Base-by-base conservation (phyloP, 1,139 yeast species). In the Lodderomyces pseudojiufengensis region DNA sequence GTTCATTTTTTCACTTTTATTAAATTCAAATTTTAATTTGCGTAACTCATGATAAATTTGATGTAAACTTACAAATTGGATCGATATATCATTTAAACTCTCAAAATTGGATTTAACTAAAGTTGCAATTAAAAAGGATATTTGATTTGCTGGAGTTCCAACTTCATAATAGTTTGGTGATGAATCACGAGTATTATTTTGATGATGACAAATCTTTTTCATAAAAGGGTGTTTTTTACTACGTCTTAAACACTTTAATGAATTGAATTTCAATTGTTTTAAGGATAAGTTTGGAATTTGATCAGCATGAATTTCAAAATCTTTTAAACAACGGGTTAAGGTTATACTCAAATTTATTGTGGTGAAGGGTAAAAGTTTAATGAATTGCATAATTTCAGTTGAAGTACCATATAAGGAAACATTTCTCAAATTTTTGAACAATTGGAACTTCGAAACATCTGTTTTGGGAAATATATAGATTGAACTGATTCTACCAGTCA, bases 11-110 rank as follows among this genome's bases (percentile, higher is more conserved):
- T 35, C 27, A 18, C 41, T 26, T 6, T 22, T 24, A 15, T 35
- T 25, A 18, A 18, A 5, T 18, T 18, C 20, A 18, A 18, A 18
- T 18, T 18, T 18, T 5, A 18, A 32, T n/a, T 13, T n/a, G n/a
- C n/a, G n/a, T n/a, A n/a, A n/a, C n/a, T n/a, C n/a, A n/a, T n/a
- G n/a, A 11, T 27, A 32, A 6, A 36, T 13, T 24, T 31, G 34
- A 13, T 29, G 27, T 24, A 42, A 25, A 16, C 32, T 37, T 11
- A 41, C n/a, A 38, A 38, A 36, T 26, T 39, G 32, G 10, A 43
- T 21, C 14, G 33, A 40, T 22, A 43, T 14, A 18, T 24, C 20
- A 15, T 26, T 14, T 10, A 43, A 29, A 1, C 41, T 35, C 28
- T 27, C 26, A 31, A 18, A 9, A 22, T 11, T 31, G 9, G n/a